Conservation (phyloP, 2,329 filamentous ascomycete species). For the Falciphora oryzae region DNA sequence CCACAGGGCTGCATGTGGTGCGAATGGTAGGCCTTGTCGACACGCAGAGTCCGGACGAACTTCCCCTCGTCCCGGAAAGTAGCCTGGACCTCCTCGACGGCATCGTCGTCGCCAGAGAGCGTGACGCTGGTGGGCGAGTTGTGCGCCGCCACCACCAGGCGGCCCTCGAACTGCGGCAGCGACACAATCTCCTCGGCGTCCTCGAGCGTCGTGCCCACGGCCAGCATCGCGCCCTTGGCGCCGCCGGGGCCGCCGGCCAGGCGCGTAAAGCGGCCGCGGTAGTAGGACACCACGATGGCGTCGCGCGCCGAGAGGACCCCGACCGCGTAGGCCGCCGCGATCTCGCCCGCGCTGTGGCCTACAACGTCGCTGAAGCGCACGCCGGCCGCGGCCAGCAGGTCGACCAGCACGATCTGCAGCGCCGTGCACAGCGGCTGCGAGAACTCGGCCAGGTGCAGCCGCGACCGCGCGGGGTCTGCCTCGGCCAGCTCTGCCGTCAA, state of each 20-base stretch:
- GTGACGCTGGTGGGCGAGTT: slow-evolving; percentile 28
- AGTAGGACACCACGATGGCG: too few relatives aligned
- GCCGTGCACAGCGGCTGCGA: slow-evolving; percentile 26
- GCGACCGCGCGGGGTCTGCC: too few relatives aligned
- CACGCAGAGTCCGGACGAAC: slow-evolving; percentile 19
- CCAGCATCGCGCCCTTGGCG: slow-evolving; percentile 31
- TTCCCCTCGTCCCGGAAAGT: neutral
- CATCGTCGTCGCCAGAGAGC: slow-evolving; percentile 32
- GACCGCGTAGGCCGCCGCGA: slow-evolving; percentile 26
- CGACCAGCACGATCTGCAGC: slow-evolving; percentile 25
- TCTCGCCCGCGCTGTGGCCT: slow-evolving; percentile 32
- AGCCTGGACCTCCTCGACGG: neutral
- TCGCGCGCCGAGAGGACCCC: too few relatives aligned
- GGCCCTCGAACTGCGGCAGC: neutral
- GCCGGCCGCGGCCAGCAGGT: slow-evolving; percentile 22
- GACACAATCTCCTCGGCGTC: neutral
- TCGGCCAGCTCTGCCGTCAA: slow-evolving; percentile 1
- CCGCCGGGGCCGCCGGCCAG: slow-evolving; percentile 18
- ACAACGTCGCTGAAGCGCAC: slow-evolving; percentile 21
- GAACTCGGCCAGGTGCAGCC: slow-evolving; percentile 25
- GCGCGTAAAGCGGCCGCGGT: slow-evolving; percentile 20
- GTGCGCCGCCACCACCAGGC: neutral
- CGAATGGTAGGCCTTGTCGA: slow-evolving; percentile 30
- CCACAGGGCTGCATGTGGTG: slow-evolving; percentile 21
- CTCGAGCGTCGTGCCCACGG: slow-evolving; percentile 31